Evolutionary conservation across 352 stramenopile species (phyloP), one percentile per base, ranked within the genome.

Genomic region (Pythium sp.): DNA sequence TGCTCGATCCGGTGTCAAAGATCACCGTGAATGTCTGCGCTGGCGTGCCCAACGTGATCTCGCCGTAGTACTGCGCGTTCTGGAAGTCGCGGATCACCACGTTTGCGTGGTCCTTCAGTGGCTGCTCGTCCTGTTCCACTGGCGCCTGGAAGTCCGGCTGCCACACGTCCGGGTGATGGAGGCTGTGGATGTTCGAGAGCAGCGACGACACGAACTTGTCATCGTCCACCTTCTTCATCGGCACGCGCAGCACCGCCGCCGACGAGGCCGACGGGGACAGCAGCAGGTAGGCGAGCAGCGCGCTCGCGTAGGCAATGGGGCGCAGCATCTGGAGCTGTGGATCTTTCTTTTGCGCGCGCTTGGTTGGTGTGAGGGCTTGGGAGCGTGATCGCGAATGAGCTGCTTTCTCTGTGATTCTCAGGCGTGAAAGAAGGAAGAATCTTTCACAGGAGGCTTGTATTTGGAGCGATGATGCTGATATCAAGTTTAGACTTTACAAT

Each of bases 11-110:
- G 7, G 73, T 79, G 65, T 79, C 73, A 46, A 78, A 78, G 22
- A 79, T 78, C 36, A 79, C 73, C 41, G 65, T 69, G 64, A 78
- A 71, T 28, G 46, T 70, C 66, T 79, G 73, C 6, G 62, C 22
- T 3, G 73, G 73, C 57, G 71, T 79, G 30, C 73, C 73, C 20
- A 79, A 69, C 38, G 87, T 80, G 49, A 99, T 89, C 24, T 88
- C 75, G 14, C 96, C 94, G 72, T 97, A 98, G 72, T 98, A 99
- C 69, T 98, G 94, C 24, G 94, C 92, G 79, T 99, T 97, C 68
- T 90, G 80, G 73, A 96, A 94, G 87, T 96, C 75, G 67, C 91
- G 82, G 76, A 98, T 97, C 53, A 93, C 79, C 46, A 93, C 80
- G 66, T 69, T 77, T 8, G 76, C 66, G 68, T 74, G 68, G 57